Conservation (phyloP, 257 asterid species). For the Nemophila menziesii region DNA sequence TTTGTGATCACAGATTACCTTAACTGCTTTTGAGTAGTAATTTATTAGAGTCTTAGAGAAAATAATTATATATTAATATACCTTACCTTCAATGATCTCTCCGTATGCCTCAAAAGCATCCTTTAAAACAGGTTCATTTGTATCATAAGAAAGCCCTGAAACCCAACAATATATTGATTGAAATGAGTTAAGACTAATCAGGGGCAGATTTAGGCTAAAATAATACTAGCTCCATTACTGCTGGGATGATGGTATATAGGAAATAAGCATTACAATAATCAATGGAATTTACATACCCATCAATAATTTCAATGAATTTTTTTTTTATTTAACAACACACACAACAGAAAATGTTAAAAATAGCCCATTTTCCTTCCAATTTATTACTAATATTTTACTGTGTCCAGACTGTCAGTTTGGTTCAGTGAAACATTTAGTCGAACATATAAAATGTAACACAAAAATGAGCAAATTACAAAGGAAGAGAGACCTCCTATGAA, state of each 20-base stretch:
- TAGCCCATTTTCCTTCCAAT: no score
- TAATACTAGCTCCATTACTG: no score
- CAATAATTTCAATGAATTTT: no score
- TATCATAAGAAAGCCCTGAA: conserved; percentile 70
- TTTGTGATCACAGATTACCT: conserved; percentile 59
- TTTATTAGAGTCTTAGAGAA: conserved; percentile 4
- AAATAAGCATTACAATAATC: no score
- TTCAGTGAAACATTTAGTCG: conserved; percentile 5
- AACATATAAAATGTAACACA: background rate
- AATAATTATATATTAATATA: background rate
- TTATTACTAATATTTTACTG: no score
- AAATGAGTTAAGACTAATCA: no score
- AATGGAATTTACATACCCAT: no score
- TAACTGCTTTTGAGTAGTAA: conserved; percentile 32
- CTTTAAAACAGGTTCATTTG: conserved; percentile 59
- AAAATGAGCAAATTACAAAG: background rate
- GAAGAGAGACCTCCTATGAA: conserved; percentile 17
- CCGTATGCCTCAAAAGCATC: conserved; percentile 51
- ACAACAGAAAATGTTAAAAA: no score
- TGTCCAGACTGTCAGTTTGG: background rate
- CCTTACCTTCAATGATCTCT: conserved; percentile 49
- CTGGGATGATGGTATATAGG: no score
- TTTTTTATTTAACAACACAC: no score
- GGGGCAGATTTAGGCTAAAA: no score
- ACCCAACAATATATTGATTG: background rate